Base-by-base conservation (phyloP, 176 grass and related monocot species). In the Oryza officinalis region DNA sequence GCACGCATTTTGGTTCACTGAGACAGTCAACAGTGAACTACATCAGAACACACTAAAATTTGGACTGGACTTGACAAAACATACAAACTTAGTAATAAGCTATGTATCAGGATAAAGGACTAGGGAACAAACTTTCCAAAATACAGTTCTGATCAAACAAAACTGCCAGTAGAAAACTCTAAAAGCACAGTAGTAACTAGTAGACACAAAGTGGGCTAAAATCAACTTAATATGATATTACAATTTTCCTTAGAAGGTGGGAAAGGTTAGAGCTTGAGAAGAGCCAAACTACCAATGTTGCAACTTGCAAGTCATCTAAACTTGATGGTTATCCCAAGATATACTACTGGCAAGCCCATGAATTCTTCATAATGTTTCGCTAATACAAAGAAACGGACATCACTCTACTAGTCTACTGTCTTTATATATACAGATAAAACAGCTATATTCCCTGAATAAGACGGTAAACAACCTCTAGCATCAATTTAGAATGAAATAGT, bases 1-100 rank as follows among this genome's bases (percentile, higher is more conserved):
- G 82, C 89, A 86, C 9, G 82, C 2, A 46, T 81, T 90, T 91
- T 90, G 91, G 82, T 92, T 94, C 81, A 94, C 93, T 96, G 89
- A 78, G 73, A 84, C 52, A 85, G 79, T 35, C 22, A 83, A 90
- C 10, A 80, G 13, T 22, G 40, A 23, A 82, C 41, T 20, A 72
- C 26, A 28, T 88, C 66, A 90, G 79, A 72, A 74, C 38, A 61
- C 30, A 80, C 66, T 67, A 79, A 72, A 73, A 65, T 57, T 76
- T 60, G 13, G 22, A 46, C 22, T 32, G 27, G 67, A 57, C 46
- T 12, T 59, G 13, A 22, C 54, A 17, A 41, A 73, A 76, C 47
- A 50, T 18, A 63, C 9, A 49, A 33, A 30, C 4, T 37, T 10
- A 25, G 71, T 65, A 47, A 32, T 65, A 49, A 74, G 10, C 23